A percentile compares a stretch with the other conserved stretches of the same genome.
phyloP scores from a whole-genome alignment of 225 moss, liverwort and hornwort genomes.

The Polytrichum commune region DNA sequence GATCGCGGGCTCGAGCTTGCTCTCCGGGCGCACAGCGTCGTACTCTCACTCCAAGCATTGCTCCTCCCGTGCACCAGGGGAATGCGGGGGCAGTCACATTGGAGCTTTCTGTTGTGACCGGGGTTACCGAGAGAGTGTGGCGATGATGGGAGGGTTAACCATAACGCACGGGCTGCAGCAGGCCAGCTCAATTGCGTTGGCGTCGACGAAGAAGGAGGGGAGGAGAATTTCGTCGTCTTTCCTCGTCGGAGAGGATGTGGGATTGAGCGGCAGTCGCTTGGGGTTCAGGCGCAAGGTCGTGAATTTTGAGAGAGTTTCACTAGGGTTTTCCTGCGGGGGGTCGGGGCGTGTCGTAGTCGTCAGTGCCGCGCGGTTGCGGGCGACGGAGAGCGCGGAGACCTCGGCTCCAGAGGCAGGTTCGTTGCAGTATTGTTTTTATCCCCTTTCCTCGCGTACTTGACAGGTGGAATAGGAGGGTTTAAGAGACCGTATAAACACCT shows the following conservation, averaged over 20 bases:
- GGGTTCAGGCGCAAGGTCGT: slow-evolving; percentile 16
- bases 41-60: no score
- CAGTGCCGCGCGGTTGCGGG: slow-evolving; percentile 35
- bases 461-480: background rate
- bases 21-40: no score
- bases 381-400: slow-evolving; percentile 40
- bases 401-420: slow-evolving; percentile 16
- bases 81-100: no score
- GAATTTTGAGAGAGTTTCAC: slow-evolving; percentile 12
- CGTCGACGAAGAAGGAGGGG: background rate
- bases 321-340: slow-evolving; percentile 17
- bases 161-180: background rate
- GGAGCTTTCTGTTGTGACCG: no score
- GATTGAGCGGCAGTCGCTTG: slow-evolving; percentile 20
- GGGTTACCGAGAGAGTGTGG: no score
- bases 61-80: no score
- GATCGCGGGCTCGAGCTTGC: no score
- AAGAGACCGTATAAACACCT: background rate
- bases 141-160: background rate
- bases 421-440: background rate
- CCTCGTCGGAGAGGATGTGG: slow-evolving; percentile 21
- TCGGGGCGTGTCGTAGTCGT: slow-evolving; percentile 18
- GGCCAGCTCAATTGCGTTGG: background rate
- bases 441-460: background rate
- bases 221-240: slow-evolving; percentile 4